Evolutionary conservation across 1,284 basidiomycete genomes (phyloP).

Genomic region (Leccinum proliferum): DNA sequence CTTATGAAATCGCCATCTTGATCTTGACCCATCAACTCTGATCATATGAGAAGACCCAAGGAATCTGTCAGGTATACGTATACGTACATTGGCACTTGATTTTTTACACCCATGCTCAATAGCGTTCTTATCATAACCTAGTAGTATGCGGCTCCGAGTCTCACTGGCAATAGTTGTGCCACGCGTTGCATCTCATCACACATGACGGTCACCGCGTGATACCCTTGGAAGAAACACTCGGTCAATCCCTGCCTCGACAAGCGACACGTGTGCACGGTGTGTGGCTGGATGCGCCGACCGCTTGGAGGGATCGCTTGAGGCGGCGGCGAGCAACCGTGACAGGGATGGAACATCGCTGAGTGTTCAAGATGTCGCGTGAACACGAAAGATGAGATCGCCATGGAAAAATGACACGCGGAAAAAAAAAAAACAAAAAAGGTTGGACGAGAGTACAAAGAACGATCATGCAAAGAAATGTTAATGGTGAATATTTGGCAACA

Average conservation of each 20-base stretch:
- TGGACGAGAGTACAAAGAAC: neutral
- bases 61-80: too few species aligned
- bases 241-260: conserved; percentile 84
- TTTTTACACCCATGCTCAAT: too few species aligned
- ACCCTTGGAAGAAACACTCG: conserved; percentile 69
- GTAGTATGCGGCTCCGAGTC: too few species aligned
- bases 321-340: conserved; percentile 89
- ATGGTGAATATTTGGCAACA: neutral
- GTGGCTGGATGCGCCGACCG: conserved; percentile 60
- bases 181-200: conserved; percentile 60
- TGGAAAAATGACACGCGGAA: neutral
- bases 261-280: conserved; percentile 67
- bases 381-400: neutral
- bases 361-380: conserved; percentile 1
- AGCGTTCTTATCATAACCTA: too few species aligned
- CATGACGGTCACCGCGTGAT: conserved; percentile 67
- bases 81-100: too few species aligned
- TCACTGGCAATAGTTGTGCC: too few species aligned
- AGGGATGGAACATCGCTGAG: conserved; percentile 79
- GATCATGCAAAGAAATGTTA: conserved; percentile 4
- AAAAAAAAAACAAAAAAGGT: too few species aligned
- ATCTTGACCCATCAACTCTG: too few species aligned
- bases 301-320: conserved; percentile 65
- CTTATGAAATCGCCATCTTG: too few species aligned
- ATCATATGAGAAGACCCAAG: too few species aligned